phyloP scores from a whole-genome alignment of 805 yeast species.

The Scheffersomyces amazonensis region DNA sequence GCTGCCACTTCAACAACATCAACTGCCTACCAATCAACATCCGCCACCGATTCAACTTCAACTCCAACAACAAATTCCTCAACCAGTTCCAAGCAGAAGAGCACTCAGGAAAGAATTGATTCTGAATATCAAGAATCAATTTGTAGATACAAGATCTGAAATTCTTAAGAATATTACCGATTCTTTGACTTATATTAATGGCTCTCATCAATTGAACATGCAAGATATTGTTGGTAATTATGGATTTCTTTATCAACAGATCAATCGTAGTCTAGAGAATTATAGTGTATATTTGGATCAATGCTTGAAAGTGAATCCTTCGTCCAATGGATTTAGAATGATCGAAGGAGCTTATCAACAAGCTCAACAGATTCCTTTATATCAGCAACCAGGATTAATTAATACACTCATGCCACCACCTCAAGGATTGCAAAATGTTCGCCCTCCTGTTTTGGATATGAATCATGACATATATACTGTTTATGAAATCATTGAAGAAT shows the following conservation, averaged over 20 bases:
- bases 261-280: background rate
- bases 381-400: no score
- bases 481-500: constrained; percentile 12
- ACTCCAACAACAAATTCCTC: background rate
- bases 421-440: no score
- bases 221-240: background rate
- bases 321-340: background rate
- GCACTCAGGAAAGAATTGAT: background rate
- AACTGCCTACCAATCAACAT: background rate
- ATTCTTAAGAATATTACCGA: background rate
- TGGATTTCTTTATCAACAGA: background rate
- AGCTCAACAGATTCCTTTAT: background rate
- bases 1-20: background rate
- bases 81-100: background rate
- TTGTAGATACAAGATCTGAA: background rate
- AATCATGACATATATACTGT: constrained; percentile 10
- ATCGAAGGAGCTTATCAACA: background rate
- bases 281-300: background rate
- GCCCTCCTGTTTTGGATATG: constrained; percentile 8
- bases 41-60: background rate
- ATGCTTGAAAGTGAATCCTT: background rate
- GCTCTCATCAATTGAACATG: background rate
- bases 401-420: no score
- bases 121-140: background rate
- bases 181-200: background rate